Evolutionary conservation across 768 basidiomycete species (phyloP), one percentile per base, ranked within the genome.

Genomic region (Pseudohyphozyma bogoriensis): DNA sequence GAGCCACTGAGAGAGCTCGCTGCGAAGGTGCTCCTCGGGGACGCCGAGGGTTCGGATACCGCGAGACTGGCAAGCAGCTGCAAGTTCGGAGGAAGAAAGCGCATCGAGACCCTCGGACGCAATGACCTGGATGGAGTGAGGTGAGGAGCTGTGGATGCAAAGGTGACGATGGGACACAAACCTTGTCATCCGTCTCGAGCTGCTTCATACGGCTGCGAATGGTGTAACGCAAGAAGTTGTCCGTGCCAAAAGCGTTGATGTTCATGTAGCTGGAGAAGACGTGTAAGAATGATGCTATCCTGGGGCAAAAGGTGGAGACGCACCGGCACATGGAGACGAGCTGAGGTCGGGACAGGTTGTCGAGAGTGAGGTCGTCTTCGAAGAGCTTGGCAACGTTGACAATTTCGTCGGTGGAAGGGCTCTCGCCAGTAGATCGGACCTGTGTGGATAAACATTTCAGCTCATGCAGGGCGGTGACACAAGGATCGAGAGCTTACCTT

Each of bases 281-380:
- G 20, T 28, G 22, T 20, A n/a, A n/a, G n/a, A 22, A 4, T 1
- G 15, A 20, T 3, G 16, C 13, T 0, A 9, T 2, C 2, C 20
- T 20, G 4, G 26, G 2, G 20, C 4, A 20, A 4, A 18, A 18
- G 31, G 49, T 8, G n/a, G n/a, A 1, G 29, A 55, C 62, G 20
- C 7, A 68, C 59, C 90, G 82, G 68, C 85, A 95, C 86, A 93
- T 95, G 1, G 89, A 92, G 24, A 93, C 90, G 32, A 97, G 81
- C 75, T 97, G 95, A n/a, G 95, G 95, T 31, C 95, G 84, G 9
- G 93, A 91, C 59, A 99, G 79, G 73, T 99, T 99, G 80, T 97
- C 95, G 47, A 99, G 82, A 0, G 95, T 97, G 64, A 97, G 81
- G 72, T 99, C 95, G 68, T 96, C 91, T 72, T 97, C 89, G 74